A percentile compares a stretch with the other conserved stretches of the same genome.
Evolutionary conservation across 495 filamentous ascomycete genomes (phyloP).

Genomic region (Chlorociboria aeruginascens): DNA sequence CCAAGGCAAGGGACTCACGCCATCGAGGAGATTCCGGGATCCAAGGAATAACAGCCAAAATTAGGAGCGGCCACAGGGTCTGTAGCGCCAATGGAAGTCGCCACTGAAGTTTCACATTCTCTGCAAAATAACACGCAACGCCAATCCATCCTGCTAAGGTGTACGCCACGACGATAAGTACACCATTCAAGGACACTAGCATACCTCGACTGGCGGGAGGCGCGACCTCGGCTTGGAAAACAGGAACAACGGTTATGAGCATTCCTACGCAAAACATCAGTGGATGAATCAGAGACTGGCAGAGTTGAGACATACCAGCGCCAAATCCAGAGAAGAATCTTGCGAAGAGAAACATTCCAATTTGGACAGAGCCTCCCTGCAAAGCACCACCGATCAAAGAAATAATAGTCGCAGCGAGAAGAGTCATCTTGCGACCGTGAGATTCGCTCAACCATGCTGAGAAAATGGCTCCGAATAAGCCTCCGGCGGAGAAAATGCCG

Average conservation of each 20-base stretch:
- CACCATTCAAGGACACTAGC: slow-evolving; percentile 16
- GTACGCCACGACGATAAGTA: not conserved
- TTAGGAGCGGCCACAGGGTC: not conserved
- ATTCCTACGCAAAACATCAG: not conserved
- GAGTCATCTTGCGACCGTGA: slow-evolving; percentile 17
- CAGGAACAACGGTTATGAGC: slow-evolving; percentile 21
- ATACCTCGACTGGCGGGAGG: slow-evolving; percentile 29
- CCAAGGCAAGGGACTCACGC: too few species aligned
- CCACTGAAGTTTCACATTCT: not conserved
- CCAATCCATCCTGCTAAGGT: not conserved
- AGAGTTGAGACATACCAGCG: slow-evolving; percentile 18
- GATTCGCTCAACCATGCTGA: slow-evolving; percentile 1
- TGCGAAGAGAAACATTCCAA: slow-evolving; percentile 25
- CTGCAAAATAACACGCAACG: not conserved
- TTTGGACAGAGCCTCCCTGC: not conserved
- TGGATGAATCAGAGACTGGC: slow-evolving; percentile 11
- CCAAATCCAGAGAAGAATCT: slow-evolving; percentile 27
- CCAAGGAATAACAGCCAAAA: not conserved
- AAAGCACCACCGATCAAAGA: slow-evolving; percentile 21
- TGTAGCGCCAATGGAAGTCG: not conserved
- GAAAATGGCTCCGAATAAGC: not conserved
- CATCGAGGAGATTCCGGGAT: slow-evolving; percentile 4
- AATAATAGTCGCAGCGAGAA: slow-evolving; percentile 16
- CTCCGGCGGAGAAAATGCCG: not conserved
- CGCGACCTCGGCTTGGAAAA: slow-evolving; percentile 29